phyloP scores from a whole-genome alignment of 1,284 basidiomycete species.

The Athelia psychrophila region DNA sequence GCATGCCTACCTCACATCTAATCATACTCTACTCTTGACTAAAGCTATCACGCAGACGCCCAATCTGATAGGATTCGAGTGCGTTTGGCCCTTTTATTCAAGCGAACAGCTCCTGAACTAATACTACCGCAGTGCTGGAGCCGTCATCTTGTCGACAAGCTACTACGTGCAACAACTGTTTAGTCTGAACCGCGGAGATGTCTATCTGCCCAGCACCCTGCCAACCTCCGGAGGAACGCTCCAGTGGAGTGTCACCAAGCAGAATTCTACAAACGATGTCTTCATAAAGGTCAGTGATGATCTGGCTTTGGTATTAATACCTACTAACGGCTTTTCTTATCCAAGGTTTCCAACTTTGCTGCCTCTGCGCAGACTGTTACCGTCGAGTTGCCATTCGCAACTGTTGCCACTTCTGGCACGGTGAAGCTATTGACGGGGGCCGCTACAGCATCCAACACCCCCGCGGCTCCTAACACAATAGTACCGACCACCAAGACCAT shows the following conservation, averaged over 20 bases:
- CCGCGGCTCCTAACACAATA: constrained; percentile 42
- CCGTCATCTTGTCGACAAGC: constrained; percentile 56
- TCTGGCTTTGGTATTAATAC: no score
- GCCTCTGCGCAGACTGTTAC: constrained; percentile 36
- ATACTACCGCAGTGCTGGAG: constrained; percentile 43
- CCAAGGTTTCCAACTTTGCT: constrained; percentile 53
- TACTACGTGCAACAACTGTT: constrained; percentile 71
- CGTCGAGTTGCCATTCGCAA: constrained; percentile 54
- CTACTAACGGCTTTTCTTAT: background rate
- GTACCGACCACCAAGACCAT: constrained; percentile 44
- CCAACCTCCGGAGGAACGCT: constrained; percentile 45
- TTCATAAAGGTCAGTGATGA: constrained; percentile 51
- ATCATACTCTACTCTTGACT: no score
- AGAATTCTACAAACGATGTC: constrained; percentile 37
- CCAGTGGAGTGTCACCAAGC: constrained; percentile 60
- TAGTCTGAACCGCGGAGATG: constrained; percentile 55
- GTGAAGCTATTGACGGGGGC: constrained; percentile 47
- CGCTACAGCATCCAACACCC: constrained; percentile 51
- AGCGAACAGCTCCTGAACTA: no score
- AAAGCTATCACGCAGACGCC: constrained; percentile 42
- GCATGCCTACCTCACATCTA: no score
- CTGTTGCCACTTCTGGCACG: constrained; percentile 39
- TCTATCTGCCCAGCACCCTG: constrained; percentile 62
- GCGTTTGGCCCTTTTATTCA: constrained; percentile 3
- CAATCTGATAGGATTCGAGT: constrained; percentile 67